Conservation (phyloP, 306 rosid genomes). For the Prunus campanulata region DNA sequence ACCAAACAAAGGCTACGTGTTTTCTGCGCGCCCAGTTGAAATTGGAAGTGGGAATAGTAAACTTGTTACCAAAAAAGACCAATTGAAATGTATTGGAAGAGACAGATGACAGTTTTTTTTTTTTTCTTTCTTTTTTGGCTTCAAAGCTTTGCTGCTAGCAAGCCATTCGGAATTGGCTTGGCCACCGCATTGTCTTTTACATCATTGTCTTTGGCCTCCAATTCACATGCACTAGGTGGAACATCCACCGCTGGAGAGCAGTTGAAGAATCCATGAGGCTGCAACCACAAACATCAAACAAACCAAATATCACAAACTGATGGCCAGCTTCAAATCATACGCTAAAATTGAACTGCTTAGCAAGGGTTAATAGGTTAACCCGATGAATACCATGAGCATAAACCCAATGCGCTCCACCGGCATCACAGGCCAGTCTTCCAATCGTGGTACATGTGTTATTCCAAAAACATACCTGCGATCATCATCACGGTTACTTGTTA, state of each 20-base stretch:
- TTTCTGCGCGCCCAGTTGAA: too few species aligned
- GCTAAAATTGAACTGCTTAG: not conserved
- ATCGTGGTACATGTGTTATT: slow-evolving; percentile 69
- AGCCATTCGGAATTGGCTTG: slow-evolving; percentile 33
- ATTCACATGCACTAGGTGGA: slow-evolving; percentile 57
- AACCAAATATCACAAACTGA: not conserved
- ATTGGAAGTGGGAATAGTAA: too few species aligned
- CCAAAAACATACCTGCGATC: slow-evolving; percentile 79
- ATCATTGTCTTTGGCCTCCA: slow-evolving; percentile 44
- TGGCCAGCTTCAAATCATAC: not conserved
- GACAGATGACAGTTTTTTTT: not conserved
- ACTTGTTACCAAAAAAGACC: not conserved
- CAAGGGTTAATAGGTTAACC: not conserved
- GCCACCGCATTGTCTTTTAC: slow-evolving; percentile 29
- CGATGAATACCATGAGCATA: slow-evolving; percentile 54
- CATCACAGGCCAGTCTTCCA: slow-evolving; percentile 97
- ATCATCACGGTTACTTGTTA: slow-evolving; percentile 7
- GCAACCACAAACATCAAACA: slow-evolving; percentile 31
- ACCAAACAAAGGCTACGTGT: too few species aligned
- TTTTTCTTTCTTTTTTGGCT: too few species aligned
- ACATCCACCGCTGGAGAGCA: slow-evolving; percentile 84
- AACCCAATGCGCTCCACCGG: slow-evolving; percentile 87
- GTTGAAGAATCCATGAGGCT: slow-evolving; percentile 94
- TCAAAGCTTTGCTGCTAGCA: slow-evolving; percentile 50
- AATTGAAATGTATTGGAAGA: not conserved